Evolutionary conservation across 148 eudicot species (phyloP).

Genomic region (Cornus florida): DNA sequence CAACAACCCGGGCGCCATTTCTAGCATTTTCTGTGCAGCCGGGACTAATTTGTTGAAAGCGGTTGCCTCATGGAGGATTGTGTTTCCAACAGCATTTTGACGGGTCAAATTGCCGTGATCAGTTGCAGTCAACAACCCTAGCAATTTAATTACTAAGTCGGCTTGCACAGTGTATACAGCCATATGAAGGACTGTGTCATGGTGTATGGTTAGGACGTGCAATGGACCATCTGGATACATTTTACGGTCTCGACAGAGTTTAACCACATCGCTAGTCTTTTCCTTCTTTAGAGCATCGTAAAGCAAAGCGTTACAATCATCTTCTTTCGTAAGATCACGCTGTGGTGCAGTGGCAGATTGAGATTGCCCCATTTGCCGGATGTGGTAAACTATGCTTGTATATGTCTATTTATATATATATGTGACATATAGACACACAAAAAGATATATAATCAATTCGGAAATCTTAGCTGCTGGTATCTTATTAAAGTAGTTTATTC

Average conservation of each 20-base stretch:
- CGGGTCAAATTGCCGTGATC: neutral
- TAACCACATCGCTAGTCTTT: neutral
- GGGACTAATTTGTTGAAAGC: neutral
- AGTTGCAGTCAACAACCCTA: neutral
- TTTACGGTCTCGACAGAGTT: neutral
- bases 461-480: too few species aligned
- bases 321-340: too few species aligned
- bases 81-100: constrained; percentile 6
- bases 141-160: neutral
- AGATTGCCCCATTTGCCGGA: too few species aligned
- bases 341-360: too few species aligned
- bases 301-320: neutral
- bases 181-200: constrained; percentile 15
- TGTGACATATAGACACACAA: too few species aligned
- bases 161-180: neutral
- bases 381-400: neutral
- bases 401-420: too few species aligned
- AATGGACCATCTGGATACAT: constrained; percentile 4
- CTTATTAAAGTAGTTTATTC: too few species aligned
- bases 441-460: too few species aligned
- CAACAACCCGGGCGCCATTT: neutral
- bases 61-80: constrained; percentile 12
- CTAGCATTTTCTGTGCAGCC: constrained; percentile 1
- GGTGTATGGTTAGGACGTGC: neutral
- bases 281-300: neutral